These are phyloP conservation scores for Nematocida displodere DNA, from an alignment of 371 early-diverging fungal species.

Conservation along the genomic window DNA sequence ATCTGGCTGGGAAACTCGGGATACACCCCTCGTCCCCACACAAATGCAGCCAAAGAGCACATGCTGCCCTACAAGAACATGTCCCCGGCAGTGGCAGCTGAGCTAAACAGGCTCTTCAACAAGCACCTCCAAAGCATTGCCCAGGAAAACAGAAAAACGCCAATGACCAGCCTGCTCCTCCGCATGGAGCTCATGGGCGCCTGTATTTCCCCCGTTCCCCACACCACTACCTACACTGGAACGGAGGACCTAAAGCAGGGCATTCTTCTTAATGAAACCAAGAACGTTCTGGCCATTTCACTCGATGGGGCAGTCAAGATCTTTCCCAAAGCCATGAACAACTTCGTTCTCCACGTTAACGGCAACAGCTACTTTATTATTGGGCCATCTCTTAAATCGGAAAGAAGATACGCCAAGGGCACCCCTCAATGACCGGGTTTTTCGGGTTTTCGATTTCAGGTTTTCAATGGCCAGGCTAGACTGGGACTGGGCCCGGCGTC, in stretches of 20 bases:
- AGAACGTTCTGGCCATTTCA: slow-evolving; percentile 36
- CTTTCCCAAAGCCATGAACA: slow-evolving; percentile 46
- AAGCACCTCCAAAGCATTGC: neutral
- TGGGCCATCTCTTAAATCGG: slow-evolving; percentile 15
- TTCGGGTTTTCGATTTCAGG: neutral
- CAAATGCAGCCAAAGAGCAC: neutral
- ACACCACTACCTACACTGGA: neutral
- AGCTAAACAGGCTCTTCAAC: slow-evolving; percentile 21
- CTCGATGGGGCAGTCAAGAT: slow-evolving; percentile 13
- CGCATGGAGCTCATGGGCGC: slow-evolving; percentile 39
- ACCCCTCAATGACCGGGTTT: neutral
- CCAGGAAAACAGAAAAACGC: neutral
- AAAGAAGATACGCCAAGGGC: slow-evolving; percentile 32
- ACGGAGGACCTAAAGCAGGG: neutral
- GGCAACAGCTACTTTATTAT: slow-evolving; percentile 33
- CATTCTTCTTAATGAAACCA: slow-evolving; percentile 41
- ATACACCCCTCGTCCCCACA: neutral
- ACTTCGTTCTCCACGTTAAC: slow-evolving; percentile 24
- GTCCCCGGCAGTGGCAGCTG: neutral
- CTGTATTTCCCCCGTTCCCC: slow-evolving; percentile 11
- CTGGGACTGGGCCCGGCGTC: too few relatives aligned
- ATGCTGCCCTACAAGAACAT: slow-evolving; percentile 15
- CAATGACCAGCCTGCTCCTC: slow-evolving; percentile 7
- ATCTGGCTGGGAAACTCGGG: slow-evolving; percentile 46
- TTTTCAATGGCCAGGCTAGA: too few relatives aligned